phyloP scores from a whole-genome alignment of 495 filamentous ascomycete species.

The Penicillium pulvis region DNA sequence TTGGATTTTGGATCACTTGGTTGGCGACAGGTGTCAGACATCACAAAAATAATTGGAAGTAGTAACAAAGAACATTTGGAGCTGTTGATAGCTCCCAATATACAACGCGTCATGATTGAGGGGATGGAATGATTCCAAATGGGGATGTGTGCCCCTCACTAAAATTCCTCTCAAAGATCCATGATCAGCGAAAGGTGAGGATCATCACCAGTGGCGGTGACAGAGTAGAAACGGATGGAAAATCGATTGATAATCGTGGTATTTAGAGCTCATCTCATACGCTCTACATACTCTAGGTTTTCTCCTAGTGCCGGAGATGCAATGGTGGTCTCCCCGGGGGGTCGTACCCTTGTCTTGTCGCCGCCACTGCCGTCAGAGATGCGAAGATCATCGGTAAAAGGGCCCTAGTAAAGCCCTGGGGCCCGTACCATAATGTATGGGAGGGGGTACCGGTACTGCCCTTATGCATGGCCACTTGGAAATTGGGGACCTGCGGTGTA shows the following conservation, averaged over 20 bases:
- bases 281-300: background rate
- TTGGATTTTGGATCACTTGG: no score
- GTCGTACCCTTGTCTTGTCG: slow-evolving; percentile 16
- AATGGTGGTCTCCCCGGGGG: slow-evolving; percentile 11
- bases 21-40: no score
- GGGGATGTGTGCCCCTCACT: slow-evolving; percentile 10
- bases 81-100: slow-evolving; percentile 1
- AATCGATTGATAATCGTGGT: slow-evolving; percentile 21
- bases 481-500: background rate
- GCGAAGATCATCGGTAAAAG: slow-evolving; percentile 28
- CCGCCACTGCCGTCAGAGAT: slow-evolving; percentile 34
- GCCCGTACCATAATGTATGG: background rate
- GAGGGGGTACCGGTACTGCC: slow-evolving; percentile 10
- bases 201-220: slow-evolving; percentile 19
- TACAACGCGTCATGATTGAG: slow-evolving; percentile 5
- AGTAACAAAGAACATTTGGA: background rate
- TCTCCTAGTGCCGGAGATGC: background rate
- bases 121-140: background rate
- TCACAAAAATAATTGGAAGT: no score
- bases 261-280: slow-evolving; percentile 5
- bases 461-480: background rate
- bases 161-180: slow-evolving; percentile 4
- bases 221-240: slow-evolving; percentile 29
- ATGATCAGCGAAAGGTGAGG: slow-evolving; percentile 20
- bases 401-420: background rate